These are phyloP conservation scores for Oryza officinalis DNA, from an alignment of 176 grass and related monocot genomes.

Conservation along the genomic window DNA sequence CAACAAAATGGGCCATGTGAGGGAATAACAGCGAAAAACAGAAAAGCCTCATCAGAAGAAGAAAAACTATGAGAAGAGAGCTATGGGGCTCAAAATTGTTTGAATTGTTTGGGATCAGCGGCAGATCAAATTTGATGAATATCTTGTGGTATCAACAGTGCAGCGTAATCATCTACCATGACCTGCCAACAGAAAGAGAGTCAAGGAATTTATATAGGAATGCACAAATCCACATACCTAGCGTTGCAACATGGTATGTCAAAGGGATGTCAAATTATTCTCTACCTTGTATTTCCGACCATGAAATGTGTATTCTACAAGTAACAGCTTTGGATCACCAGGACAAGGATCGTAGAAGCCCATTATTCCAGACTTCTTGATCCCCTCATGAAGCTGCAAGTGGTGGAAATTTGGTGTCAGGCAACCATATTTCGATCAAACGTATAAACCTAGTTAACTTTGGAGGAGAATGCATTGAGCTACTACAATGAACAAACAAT, in stretches of 20 bases:
- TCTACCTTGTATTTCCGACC: conserved; percentile 75
- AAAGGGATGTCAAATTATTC: conserved; percentile 2
- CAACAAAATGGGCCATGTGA: conserved; percentile 20
- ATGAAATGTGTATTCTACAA: conserved; percentile 76
- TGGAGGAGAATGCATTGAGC: background rate
- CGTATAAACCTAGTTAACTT: conserved; percentile 12
- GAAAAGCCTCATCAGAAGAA: background rate
- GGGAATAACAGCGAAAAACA: background rate
- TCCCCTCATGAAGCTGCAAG: conserved; percentile 89
- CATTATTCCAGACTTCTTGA: conserved; percentile 99
- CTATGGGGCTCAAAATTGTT: conserved; percentile 34
- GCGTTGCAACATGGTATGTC: background rate
- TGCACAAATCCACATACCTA: background rate
- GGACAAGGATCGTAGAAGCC: conserved; percentile 97
- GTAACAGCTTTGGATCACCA: conserved; percentile 70
- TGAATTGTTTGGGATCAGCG: conserved; percentile 30
- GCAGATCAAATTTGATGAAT: conserved; percentile 50
- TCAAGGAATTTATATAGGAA: background rate
- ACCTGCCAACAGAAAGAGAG: conserved; percentile 55
- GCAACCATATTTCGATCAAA: background rate
- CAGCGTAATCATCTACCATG: conserved; percentile 66
- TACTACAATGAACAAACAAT: conserved; percentile 10
- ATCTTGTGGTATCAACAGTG: conserved; percentile 66
- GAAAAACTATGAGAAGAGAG: conserved; percentile 10
- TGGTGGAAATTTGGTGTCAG: conserved; percentile 23